Base-by-base conservation (phyloP, 495 filamentous ascomycete species). In the Pseudoneurospora amorphoporcata region DNA sequence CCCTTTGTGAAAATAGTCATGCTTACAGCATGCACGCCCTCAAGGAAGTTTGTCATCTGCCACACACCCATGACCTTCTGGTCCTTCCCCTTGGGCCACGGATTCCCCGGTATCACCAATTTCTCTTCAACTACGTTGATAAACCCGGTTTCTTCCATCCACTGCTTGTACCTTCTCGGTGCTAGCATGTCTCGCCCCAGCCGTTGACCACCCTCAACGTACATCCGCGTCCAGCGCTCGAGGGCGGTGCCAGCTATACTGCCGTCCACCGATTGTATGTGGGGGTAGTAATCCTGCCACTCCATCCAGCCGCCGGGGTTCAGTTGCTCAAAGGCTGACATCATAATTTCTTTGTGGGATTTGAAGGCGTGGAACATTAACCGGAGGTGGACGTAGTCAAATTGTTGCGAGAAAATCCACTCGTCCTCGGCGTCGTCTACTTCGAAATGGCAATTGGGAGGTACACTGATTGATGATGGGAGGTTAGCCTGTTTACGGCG, bases 251-350 rank as follows among this genome's bases (percentile, higher is more conserved):
- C 79, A 12, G 73, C 72, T 19, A 77, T 41, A 1, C 75, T 77
- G 4, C 61, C 72, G 72, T 83, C 81, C 23, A 81, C 70, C 3
- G 76, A 73, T 69, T 76, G 73, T 42, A 83, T 75, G 37, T 79
- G 76, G 14, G 77, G 71, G 69, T 79, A 75, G 72, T 79, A 81
- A 68, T 87, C 86, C 76, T 86, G 84, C 19, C 81, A 76, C 73
- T 87, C 85, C n/a, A 86, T 73, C 80, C 83, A 87, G 32, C 85
- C 84, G 35, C 86, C 86, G 6, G 86, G 82, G 7, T 80, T 77
- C n/a, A 84, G 76, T 75, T 83, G 79, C 38, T 82, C 76, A 72
- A 80, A 86, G 32, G 81, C 80, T 35, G 82, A 77, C 10, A 73
- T 72, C 12, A 74, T 14, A 3, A 71, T 37, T 14, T 68, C 39